Evolutionary conservation across 441 rosid species (phyloP), one percentile per base, ranked within the genome.

Genomic region (Pelargonium exstipulatum): DNA sequence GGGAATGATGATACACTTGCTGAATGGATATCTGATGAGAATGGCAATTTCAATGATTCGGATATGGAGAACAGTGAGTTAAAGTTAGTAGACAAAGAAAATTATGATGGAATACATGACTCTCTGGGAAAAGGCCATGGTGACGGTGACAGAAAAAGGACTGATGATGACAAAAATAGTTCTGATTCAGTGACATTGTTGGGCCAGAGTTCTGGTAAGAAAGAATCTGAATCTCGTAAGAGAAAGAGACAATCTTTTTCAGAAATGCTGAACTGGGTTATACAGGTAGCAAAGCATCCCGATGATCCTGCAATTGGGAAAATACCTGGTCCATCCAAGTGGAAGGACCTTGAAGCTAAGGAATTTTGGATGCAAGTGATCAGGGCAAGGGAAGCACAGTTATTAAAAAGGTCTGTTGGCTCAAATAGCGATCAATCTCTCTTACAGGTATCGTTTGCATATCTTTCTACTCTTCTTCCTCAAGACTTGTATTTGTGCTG

Each of bases 191-290:
- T 6, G 40, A 29, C 57, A 32, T 32, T 32, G 57, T 58, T 29
- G 1, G 76, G 45, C 60, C 57, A 61, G 35, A 35, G 35, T 16
- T 13, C 61, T 12, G 14, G 20, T 24, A 68, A 71, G 72, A 79
- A 76, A 37, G 70, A 71, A 45, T 64, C 16, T 55, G 69, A 43
- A n/a, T 60, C 65, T 32, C 79, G 71, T 9, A 77, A 72, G 49
- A 76, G 79, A 73, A 79, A 83, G 69, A 69, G 74, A 66, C 73
- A 63, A 64, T 68, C 75, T 68, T 73, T 87, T 22, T 65, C 60
- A 6, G 76, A 64, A n/a, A 81, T 87, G 87, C 66, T 87, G 58
- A 76, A 74, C 37, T 87, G 89, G 89, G 69, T 87, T 16, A 70
- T 63, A 71, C 77, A 49, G 64, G 76, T 78, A 45, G 85, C 89